Conservation (phyloP, 2,329 filamentous ascomycete genomes). For the Ophidiomyces ophidiicola region DNA sequence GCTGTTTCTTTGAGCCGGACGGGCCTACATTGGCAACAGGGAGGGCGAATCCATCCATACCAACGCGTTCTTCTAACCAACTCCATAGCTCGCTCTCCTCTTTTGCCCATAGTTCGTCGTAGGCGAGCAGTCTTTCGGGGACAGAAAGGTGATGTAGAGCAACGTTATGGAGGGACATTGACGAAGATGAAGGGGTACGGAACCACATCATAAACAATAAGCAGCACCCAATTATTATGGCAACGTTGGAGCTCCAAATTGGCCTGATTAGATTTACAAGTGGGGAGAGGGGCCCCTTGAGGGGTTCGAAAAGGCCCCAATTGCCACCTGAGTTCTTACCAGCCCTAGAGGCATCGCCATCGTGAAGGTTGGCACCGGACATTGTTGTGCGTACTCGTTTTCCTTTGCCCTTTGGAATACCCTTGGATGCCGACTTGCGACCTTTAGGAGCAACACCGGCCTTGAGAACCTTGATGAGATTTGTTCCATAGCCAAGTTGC, state of each 20-base stretch:
- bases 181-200: slow-evolving; percentile 32
- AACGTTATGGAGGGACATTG: slow-evolving; percentile 27
- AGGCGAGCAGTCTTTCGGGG: slow-evolving; percentile 63
- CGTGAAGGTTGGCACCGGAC: slow-evolving; percentile 29
- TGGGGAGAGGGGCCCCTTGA: slow-evolving; percentile 58
- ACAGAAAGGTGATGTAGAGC: slow-evolving; percentile 31
- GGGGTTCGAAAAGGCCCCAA: slow-evolving; percentile 74
- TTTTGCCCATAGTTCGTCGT: slow-evolving; percentile 82
- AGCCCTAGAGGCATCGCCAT: slow-evolving; percentile 33
- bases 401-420: slow-evolving; percentile 45
- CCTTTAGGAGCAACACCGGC: slow-evolving; percentile 54
- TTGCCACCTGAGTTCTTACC: slow-evolving; percentile 35
- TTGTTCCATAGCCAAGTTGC: slow-evolving; percentile 69
- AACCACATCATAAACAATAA: slow-evolving; percentile 66
- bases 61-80: slow-evolving; percentile 79
- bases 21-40: slow-evolving; percentile 21
- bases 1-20: slow-evolving; percentile 32
- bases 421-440: slow-evolving; percentile 39
- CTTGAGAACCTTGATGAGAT: slow-evolving; percentile 63
- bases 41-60: slow-evolving; percentile 47
- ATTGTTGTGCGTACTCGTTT: slow-evolving; percentile 47
- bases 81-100: slow-evolving; percentile 87
- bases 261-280: slow-evolving; percentile 57
- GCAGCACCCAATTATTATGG: slow-evolving; percentile 62
- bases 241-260: slow-evolving; percentile 61